phyloP scores from a whole-genome alignment of 2,329 filamentous ascomycete genomes.

The Penicillium sp. region DNA sequence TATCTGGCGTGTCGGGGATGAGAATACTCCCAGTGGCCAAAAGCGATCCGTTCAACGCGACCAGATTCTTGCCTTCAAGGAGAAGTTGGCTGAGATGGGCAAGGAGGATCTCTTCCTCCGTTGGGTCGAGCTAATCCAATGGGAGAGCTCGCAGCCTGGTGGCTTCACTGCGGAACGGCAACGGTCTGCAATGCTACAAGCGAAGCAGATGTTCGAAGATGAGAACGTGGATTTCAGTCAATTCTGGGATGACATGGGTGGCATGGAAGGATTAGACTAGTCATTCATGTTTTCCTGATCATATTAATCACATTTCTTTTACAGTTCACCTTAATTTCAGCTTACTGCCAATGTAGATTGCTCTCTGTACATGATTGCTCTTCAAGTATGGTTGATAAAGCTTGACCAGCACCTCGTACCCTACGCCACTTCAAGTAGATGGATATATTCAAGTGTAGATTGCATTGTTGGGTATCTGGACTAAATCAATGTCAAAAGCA shows the following conservation, averaged over 20 bases:
- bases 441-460: neutral
- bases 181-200: conserved; percentile 67
- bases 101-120: conserved; percentile 89
- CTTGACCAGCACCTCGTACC: too few species aligned
- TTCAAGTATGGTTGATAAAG: neutral
- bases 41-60: conserved; percentile 44
- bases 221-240: conserved; percentile 79
- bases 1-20: conserved; percentile 59
- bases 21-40: conserved; percentile 46
- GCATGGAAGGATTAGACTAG: conserved; percentile 41
- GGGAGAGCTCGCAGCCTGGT: conserved; percentile 73
- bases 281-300: neutral
- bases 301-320: neutral
- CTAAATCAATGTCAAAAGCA: conserved; percentile 6
- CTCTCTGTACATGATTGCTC: neutral
- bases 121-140: conserved; percentile 91
- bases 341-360: neutral
- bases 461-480: conserved; percentile 23
- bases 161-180: conserved; percentile 76
- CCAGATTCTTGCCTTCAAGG: conserved; percentile 77
- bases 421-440: neutral
- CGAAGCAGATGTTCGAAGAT: conserved; percentile 69
- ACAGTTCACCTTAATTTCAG: neutral
- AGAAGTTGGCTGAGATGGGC: conserved; percentile 68
- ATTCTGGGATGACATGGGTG: conserved; percentile 70